Evolutionary conservation across 2,329 filamentous ascomycete species (phyloP).

Genomic region (Blastomyces silverae): DNA sequence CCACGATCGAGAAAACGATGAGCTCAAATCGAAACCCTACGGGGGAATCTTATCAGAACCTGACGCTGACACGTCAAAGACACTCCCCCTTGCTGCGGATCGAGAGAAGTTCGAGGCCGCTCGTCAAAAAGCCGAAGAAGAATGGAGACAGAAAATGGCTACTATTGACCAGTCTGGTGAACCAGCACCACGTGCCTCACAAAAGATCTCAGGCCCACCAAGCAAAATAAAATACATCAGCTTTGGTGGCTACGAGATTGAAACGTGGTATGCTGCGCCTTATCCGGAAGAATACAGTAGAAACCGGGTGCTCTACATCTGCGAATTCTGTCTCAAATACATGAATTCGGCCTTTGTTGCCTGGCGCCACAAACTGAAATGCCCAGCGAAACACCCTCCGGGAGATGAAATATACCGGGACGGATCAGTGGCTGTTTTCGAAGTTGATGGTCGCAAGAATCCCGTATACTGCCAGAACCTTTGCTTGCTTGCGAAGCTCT

Average conservation of each 20-base stretch:
- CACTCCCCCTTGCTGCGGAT: constrained; percentile 72
- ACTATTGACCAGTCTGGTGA: constrained; percentile 58
- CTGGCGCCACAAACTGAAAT: constrained; percentile 96
- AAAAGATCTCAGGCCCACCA: constrained; percentile 74
- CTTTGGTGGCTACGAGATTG: constrained; percentile 95
- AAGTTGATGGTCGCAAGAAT: constrained; percentile 91
- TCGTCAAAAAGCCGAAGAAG: constrained; percentile 82
- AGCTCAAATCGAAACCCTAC: constrained; percentile 87
- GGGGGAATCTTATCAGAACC: constrained; percentile 83
- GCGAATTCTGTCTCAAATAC: constrained; percentile 98
- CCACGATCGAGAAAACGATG: constrained; percentile 80
- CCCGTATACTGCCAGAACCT: constrained; percentile 95
- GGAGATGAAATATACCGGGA: constrained; percentile 98
- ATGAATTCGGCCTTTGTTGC: constrained; percentile 99
- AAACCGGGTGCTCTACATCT: constrained; percentile 95
- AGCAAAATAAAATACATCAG: constrained; percentile 99
- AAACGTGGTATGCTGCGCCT: constrained; percentile 97
- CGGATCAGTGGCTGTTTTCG: constrained; percentile 88
- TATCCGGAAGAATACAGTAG: constrained; percentile 98
- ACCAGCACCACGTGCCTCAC: constrained; percentile 56
- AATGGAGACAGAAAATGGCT: constrained; percentile 68
- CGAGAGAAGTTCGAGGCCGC: constrained; percentile 83
- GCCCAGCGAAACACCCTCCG: constrained; percentile 89
- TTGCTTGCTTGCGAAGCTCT: constrained; percentile 90
- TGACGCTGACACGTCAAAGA: constrained; percentile 87